Evolutionary conservation across 352 stramenopile species (phyloP).

Genomic region (Phytophthora foliorum): DNA sequence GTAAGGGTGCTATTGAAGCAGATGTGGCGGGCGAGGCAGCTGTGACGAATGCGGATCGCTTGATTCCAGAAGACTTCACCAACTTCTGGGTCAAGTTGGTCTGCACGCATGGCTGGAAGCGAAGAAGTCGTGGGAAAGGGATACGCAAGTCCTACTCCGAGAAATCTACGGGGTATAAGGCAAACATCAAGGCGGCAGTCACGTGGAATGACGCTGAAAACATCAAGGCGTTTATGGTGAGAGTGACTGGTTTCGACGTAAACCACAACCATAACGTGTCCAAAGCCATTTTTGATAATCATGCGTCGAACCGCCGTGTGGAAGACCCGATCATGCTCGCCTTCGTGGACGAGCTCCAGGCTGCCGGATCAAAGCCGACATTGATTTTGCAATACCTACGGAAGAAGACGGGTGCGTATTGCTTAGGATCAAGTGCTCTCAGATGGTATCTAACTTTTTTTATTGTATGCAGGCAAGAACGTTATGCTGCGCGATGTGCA

Average conservation of each 20-base stretch:
- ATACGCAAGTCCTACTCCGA: constrained; percentile 11
- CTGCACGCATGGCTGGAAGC: constrained; percentile 11
- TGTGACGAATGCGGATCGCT: not conserved
- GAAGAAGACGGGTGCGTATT: constrained; percentile 6
- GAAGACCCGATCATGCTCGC: constrained; percentile 1
- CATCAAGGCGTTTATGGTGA: constrained; percentile 5
- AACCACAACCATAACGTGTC: constrained; percentile 6
- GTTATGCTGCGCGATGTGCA: constrained; percentile 2
- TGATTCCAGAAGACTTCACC: constrained; percentile 8
- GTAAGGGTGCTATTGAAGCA: not conserved
- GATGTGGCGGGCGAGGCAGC: not conserved
- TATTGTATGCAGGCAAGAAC: not conserved
- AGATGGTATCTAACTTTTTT: not conserved
- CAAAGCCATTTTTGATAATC: constrained; percentile 7
- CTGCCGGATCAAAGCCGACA: constrained; percentile 5
- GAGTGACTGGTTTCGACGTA: constrained; percentile 4
- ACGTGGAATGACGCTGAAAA: not conserved
- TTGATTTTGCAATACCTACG: constrained; percentile 14
- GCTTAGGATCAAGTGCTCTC: not conserved
- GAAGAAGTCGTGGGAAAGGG: constrained; percentile 7
- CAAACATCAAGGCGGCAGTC: constrained; percentile 12
- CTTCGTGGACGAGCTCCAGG: constrained; percentile 11
- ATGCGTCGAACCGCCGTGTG: not conserved
- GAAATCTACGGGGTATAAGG: constrained; percentile 7
- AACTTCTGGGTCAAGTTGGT: constrained; percentile 21